Base-by-base conservation (phyloP, 306 rosid species). In the Dalbergia cultrata region DNA sequence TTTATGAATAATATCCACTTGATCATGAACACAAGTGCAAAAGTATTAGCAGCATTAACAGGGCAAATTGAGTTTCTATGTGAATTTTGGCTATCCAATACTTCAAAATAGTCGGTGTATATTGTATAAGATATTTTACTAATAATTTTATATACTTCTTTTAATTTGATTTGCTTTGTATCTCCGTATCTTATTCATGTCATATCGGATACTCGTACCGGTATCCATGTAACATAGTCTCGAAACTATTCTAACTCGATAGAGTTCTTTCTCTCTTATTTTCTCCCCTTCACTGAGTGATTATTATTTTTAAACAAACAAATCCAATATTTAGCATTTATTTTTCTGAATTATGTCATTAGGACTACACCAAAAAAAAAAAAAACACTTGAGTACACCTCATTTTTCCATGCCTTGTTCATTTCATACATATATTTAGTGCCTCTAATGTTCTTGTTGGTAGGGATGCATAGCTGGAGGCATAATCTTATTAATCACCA, bases 401-500 rank as follows among this genome's bases (percentile, higher is more conserved):
- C 13, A 19, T 19, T 18, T 45, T 47, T 39, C 4, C 9, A 10
- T 34, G n/a, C 72, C 14, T 41, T 54, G 33, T 53, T 53, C 41
- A 45, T 59, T 59, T 67, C 53, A 79, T 61, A 26, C 1, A 2
- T 26, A 81, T 75, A 22, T 43, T 21, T 21, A 64, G 58, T 67
- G 63, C 26, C 39, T 22, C 74, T 75, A 33, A 81, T 35, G 5
- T 69, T 79, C 22, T 76, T 35, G 45, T 47, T 66, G 61, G 50
- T 80, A 93, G 97, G 99, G 99, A 66, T 80, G 78, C 78, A 13
- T 88, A 69, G 82, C 89, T 67, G 98, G 99, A 86, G 10, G 82
- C 2, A 62, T 90, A 57, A 76, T 95, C 73, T 85, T 93, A 86
- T 39, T 86, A 39, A 14, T 81, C 67, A 93, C 91, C 84, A 90